Evolutionary conservation across 2,329 filamentous ascomycete species (phyloP).

Genomic region (Talaromyces sp.): DNA sequence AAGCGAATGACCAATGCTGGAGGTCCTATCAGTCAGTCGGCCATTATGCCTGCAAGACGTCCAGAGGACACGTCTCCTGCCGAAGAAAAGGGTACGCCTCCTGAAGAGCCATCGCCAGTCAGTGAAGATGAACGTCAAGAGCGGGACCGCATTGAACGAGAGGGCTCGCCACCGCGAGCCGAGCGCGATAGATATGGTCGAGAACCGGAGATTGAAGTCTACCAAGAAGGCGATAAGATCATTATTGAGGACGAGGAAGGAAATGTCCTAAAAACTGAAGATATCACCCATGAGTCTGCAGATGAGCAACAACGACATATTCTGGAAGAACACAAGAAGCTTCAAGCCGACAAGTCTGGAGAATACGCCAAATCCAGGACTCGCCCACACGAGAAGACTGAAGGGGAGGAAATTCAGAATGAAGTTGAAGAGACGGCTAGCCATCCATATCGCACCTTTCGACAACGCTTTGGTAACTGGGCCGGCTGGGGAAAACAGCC

Average conservation of each 20-base stretch:
- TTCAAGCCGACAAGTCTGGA: conserved; percentile 54
- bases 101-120: conserved; percentile 21
- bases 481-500: conserved; percentile 42
- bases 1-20: conserved; percentile 75
- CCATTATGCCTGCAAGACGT: conserved; percentile 67
- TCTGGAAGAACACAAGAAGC: conserved; percentile 47
- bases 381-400: conserved; percentile 44
- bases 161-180: conserved; percentile 39
- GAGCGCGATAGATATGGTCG: conserved; percentile 35
- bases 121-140: conserved; percentile 27
- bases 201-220: conserved; percentile 62
- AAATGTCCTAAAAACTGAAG: conserved; percentile 72
- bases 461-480: conserved; percentile 50
- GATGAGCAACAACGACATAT: conserved; percentile 63
- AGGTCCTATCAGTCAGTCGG: conserved; percentile 84
- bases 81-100: conserved; percentile 12
- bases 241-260: conserved; percentile 84
- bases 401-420: conserved; percentile 45
- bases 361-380: conserved; percentile 49
- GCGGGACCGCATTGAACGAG: conserved; percentile 34
- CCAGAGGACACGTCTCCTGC: conserved; percentile 29
- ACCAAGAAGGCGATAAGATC: conserved; percentile 74
- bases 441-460: conserved; percentile 41
- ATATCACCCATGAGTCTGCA: conserved; percentile 48
- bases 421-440: conserved; percentile 36